Base-by-base conservation (phyloP, 306 rosid genomes). In the Vicia sativa region DNA sequence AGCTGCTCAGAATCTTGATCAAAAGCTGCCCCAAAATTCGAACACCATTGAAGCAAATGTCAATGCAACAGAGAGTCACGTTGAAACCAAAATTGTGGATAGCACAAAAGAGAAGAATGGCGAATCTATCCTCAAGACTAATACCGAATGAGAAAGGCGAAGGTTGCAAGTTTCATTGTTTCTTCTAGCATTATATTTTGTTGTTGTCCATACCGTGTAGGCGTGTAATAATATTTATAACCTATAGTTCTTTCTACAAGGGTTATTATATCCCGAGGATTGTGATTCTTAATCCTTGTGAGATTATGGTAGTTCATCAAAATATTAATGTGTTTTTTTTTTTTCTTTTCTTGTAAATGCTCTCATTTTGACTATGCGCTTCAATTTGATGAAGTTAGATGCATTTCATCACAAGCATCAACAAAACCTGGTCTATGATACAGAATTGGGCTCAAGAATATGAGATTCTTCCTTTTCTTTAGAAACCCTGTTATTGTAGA, bases 1-100 rank as follows among this genome's bases (percentile, higher is more conserved):
- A 56, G 77, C 78, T 68, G 74, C 63, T 60, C 52, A 65, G 72
- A 64, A 44, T 35, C 74, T 39, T 29, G 80, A 68, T 19, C 38
- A 54, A 54, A 70, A 77, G 54, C 71, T 49, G 19, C 78, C 77
- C 16, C 53, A 67, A 25, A 75, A 55, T 50, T 57, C 70, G 25
- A 45, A 37, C 62, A 21, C 73, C 29, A 29, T 21, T 52, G 81
- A 77, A 43, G 81, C 38, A 65, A 50, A 49, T 63, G 70, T 79
- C 75, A 68, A 62, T 67, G 72, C 83, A 48, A 52, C 79, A 44
- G 44, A 77, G 59, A 75, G 16, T 34, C 74, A 18, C 11, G 7
- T 25, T 62, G 89, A 80, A 70, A 76, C 82, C 78, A 75, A 77
- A 68, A 49, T 29, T 15, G 58, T 31, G 21, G 80, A 71, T 56